Base-by-base conservation (phyloP, 75 land plant species). In the Gnetum montanum region DNA sequence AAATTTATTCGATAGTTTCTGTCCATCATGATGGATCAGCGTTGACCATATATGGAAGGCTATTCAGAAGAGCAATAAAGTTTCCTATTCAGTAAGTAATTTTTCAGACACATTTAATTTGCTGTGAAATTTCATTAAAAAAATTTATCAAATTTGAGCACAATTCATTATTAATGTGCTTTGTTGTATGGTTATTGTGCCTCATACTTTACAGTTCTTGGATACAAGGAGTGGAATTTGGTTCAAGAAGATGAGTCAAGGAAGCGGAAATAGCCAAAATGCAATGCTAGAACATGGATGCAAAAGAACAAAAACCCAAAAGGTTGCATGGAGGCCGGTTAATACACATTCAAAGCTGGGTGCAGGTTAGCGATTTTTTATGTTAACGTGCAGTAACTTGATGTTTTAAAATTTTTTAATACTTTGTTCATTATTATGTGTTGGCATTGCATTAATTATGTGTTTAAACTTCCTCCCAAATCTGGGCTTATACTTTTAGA, bases 351-450 rank as follows among this genome's bases (percentile, higher is more conserved):
- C 36, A 52, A 22, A 33, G 8, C 20, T 23, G 10, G 23, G 4
- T 52, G 55, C 16, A 31, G 55, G 55, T 52, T 19, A 27, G 55
- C 16, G 31, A n/a, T n/a, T n/a, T n/a, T n/a, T n/a, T n/a, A n/a
- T n/a, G n/a, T n/a, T n/a, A n/a, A n/a, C n/a, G n/a, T n/a, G n/a
- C n/a, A n/a, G n/a, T n/a, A n/a, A n/a, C n/a, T n/a, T n/a, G n/a
- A n/a, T n/a, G n/a, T n/a, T n/a, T n/a, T n/a, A n/a, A n/a, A n/a
- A n/a, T n/a, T n/a, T n/a, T n/a, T n/a, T n/a, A n/a, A n/a, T n/a
- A n/a, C n/a, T n/a, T n/a, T n/a, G n/a, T n/a, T n/a, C n/a, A n/a
- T n/a, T n/a, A n/a, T n/a, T n/a, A n/a, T n/a, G n/a, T n/a, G n/a
- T n/a, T n/a, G n/a, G n/a, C n/a, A n/a, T n/a, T n/a, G n/a, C n/a